Base-by-base conservation (phyloP, 352 stramenopile species). In the Phytophthora gonapodyides region DNA sequence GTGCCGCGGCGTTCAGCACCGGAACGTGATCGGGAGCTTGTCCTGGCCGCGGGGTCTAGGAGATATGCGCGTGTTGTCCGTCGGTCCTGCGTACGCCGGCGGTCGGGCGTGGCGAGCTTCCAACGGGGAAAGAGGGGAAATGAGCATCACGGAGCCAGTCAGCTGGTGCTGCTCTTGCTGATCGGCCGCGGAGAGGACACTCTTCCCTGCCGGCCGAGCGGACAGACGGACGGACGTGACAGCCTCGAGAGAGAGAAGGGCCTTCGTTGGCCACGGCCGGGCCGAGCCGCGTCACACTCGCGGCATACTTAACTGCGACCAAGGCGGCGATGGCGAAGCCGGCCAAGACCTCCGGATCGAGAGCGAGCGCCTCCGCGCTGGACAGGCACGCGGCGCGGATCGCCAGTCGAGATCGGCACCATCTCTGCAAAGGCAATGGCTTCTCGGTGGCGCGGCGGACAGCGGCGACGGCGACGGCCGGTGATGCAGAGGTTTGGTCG, bases 81-180 rank as follows among this genome's bases (percentile, higher is more conserved):
- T 58, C 38, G 19, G 40, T 52, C 33, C 11, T 47, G 49, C 36
- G 11, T 42, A 51, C 52, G 31, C 52, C 51, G 50, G 27, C 27
- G 27, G n/a, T 37, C 42, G 54, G 37, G 47, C 51, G 45, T 49
- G 48, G 47, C 61, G 51, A 64, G 56, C 57, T 72, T 66, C 59
- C 38, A 42, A 57, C 53, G 21, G 48, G 38, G 67, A 69, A 75
- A 72, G 67, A 75, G 62, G 57, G 48, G 51, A 75, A 75, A 75
- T 75, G 67, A 75, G 54, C 52, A 69, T 66, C 53, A 72, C 44
- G 57, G 41, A 69, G 57, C 48, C 57, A 75, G 57, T 75, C 67
- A 75, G 67, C 63, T 72, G 67, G 57, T 72, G 61, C 46, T 57
- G 66, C 52, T 69, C 62, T 21, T 64, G 16, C 57, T 75, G 62